A percentile compares a stretch with the other conserved stretches of the same genome.
Conservation (phyloP, 2,329 filamentous ascomycete species). For the Fusarium phyllophilum region DNA sequence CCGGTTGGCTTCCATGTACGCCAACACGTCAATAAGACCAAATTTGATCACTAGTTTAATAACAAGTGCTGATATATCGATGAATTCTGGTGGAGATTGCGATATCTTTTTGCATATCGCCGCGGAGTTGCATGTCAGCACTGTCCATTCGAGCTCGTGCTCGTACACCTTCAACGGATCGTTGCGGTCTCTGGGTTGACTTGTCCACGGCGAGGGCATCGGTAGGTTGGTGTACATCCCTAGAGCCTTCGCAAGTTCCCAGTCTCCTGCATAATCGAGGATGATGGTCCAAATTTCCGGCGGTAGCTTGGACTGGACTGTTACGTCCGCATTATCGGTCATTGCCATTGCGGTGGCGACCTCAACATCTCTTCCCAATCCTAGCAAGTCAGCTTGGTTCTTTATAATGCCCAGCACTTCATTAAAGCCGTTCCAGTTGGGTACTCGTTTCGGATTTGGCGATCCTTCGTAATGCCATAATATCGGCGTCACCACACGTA, state of each 20-base stretch:
- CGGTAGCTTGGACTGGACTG: conserved; percentile 67
- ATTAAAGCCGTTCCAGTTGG: conserved; percentile 72
- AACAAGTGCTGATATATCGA: conserved; percentile 79
- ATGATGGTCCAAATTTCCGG: conserved; percentile 92
- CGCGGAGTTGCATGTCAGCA: conserved; percentile 76
- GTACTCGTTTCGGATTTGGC: conserved; percentile 61
- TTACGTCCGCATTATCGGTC: conserved; percentile 48
- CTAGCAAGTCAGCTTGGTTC: conserved; percentile 80
- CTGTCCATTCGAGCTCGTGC: conserved; percentile 85
- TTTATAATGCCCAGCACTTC: conserved; percentile 79
- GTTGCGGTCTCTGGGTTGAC: conserved; percentile 66
- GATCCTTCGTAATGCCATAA: conserved; percentile 79
- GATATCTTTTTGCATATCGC: conserved; percentile 81
- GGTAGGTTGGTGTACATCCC: conserved; percentile 82
- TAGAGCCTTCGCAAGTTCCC: conserved; percentile 86
- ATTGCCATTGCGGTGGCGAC: conserved; percentile 56
- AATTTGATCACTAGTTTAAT: conserved; percentile 94
- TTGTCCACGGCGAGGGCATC: conserved; percentile 75
- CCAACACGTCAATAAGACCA: conserved; percentile 80
- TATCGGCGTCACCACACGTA: conserved; percentile 82
- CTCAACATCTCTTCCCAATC: conserved; percentile 77
- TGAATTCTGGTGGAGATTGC: conserved; percentile 74
- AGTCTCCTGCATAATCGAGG: conserved; percentile 85
- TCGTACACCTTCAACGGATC: conserved; percentile 77
- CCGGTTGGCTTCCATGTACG: conserved; percentile 70